Base-by-base conservation (phyloP, 495 filamentous ascomycete genomes). In the Annulohypoxylon maeteangense region DNA sequence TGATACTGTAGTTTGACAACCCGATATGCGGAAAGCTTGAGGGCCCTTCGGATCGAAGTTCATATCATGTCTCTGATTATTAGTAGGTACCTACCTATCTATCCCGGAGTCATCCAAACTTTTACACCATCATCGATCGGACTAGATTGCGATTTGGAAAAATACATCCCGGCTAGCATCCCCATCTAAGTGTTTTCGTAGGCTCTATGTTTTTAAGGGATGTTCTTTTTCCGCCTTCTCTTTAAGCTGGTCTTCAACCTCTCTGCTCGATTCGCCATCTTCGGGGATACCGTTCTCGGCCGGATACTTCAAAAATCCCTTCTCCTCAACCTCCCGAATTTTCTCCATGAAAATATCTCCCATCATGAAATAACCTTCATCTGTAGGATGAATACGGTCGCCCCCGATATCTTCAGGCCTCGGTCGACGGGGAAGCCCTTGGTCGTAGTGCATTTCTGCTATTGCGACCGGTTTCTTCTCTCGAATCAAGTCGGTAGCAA, bases 281-380 rank as follows among this genome's bases (percentile, higher is more conserved):
- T 71, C 53, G 25, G 78, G 62, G 31, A 78, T 74, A 16, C 75
- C 79, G 58, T 78, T 78, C 0, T 75, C 58, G 3, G 56, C 72
- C 4, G 81, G 78, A 14, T 62, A 31, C 23, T 57, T 68, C 10
- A 84, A 59, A 62, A 80, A 81, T 0, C 79, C 81, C 55, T 76
- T 77, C 6, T 51, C 27, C 32, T 75, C 68, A 2, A 79, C 79
- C 36, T 76, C 65, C 56, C 69, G 58, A 44, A 84, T 79, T 22
- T 69, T 78, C 72, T 78, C 63, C 32, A 75, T 68, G 78, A 82
- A 85, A 47, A 78, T 78, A 12, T 74, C 69, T 11, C 81, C 84
- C 82, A 86, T 84, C 75, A 81, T 80, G n/a, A 71, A 60, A 62
- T 86, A 86, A 1, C 82, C 82, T 12, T 54, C 57, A 68, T 85